These are phyloP conservation scores for Porphyra umbilicalis DNA, from an alignment of 31 red algal genomes.

Conservation along the genomic window DNA sequence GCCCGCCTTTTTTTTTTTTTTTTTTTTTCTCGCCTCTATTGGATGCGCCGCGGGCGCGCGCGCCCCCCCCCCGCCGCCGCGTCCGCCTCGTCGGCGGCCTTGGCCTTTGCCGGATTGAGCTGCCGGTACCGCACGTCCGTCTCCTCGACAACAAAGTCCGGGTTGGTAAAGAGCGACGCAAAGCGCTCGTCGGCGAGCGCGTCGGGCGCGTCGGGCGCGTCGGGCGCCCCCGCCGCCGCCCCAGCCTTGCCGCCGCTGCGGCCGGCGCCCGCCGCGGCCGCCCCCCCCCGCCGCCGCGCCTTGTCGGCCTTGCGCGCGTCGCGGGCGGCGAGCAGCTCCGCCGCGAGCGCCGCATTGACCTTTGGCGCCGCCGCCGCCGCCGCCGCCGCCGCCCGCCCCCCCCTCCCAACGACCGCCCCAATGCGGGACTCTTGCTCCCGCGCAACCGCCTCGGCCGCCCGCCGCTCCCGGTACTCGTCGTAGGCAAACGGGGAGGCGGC, in stretches of 20 bases:
- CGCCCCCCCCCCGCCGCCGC: background rate
- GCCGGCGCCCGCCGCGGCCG: background rate
- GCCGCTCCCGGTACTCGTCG: constrained; percentile 77
- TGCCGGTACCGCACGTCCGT: constrained; percentile 58
- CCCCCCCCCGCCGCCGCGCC: background rate
- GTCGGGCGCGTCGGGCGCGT: background rate
- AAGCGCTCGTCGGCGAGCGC: constrained; percentile 75
- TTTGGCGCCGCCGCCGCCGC: constrained; percentile 8
- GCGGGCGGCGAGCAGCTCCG: constrained; percentile 9
- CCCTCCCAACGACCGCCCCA: constrained; percentile 2
- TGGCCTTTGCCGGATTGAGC: constrained; percentile 32
- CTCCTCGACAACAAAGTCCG: constrained; percentile 63
- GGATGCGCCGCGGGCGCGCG: background rate
- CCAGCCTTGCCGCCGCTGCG: background rate
- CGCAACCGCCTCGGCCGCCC: constrained; percentile 62
- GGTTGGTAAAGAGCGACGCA: constrained; percentile 47
- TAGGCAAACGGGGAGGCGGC: constrained; percentile 81
- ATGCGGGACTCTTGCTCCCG: constrained; percentile 55
- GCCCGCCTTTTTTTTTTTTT: no score
- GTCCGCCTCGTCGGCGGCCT: background rate
- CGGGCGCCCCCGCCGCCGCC: constrained; percentile 9
- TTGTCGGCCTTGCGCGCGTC: constrained; percentile 19
- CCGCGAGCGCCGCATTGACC: constrained; percentile 28
- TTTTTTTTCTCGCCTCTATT: no score
- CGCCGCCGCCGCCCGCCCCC: constrained; percentile 1